These are phyloP conservation scores for Malania oleifera DNA, from an alignment of 164 flowering plant genomes.

Conservation along the genomic window DNA sequence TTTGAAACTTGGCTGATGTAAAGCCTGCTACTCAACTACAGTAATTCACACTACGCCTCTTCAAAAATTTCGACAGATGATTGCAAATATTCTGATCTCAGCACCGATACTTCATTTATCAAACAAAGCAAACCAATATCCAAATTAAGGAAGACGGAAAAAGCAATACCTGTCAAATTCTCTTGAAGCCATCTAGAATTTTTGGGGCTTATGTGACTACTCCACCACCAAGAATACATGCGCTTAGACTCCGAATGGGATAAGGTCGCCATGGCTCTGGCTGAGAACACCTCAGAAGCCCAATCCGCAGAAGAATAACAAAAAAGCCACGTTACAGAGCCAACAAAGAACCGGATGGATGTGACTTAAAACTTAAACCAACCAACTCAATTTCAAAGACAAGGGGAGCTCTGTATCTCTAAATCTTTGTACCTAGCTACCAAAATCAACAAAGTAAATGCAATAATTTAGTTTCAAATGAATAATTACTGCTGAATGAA, in stretches of 20 bases:
- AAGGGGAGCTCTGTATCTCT: neutral
- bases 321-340: neutral
- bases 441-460: neutral
- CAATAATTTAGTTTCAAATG: slow-evolving; percentile 2
- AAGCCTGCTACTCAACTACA: neutral
- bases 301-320: neutral
- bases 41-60: no score
- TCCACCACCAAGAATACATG: slow-evolving; percentile 98
- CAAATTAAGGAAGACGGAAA: neutral
- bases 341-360: neutral
- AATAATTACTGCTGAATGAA: neutral
- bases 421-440: slow-evolving; percentile 6
- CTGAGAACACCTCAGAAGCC: slow-evolving; percentile 7
- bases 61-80: neutral
- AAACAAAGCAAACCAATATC: neutral
- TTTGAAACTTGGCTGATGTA: no score
- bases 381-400: slow-evolving; percentile 1
- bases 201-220: slow-evolving; percentile 92
- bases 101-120: neutral
- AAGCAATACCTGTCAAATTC: slow-evolving; percentile 63
- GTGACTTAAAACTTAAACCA: neutral
- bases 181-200: slow-evolving; percentile 98
- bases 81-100: no score
- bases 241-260: slow-evolving; percentile 41
- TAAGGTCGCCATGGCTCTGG: slow-evolving; percentile 35